Base-by-base conservation (phyloP, 1,284 basidiomycete genomes). In the Tilletia setariae region DNA sequence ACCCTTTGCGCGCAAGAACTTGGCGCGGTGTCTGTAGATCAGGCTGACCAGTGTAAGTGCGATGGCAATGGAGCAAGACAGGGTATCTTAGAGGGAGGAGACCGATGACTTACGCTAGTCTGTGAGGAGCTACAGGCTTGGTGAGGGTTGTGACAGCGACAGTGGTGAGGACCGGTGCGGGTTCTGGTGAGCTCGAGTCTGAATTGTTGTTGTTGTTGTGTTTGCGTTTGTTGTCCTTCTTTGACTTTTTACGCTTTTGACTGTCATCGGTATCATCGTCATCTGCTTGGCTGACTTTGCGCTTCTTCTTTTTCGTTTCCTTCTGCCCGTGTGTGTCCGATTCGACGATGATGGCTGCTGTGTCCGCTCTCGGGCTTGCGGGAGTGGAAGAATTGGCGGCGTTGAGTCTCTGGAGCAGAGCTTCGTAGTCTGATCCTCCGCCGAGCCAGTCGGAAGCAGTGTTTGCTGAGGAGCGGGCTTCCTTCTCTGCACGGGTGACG, bases 321-420 rank as follows among this genome's bases (percentile, higher is more conserved):
- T 2, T 59, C 43, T 64, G 28, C 28, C 42, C 23, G 32, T 63
- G 30, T 21, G 32, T 32, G n/a, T 66, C 25, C 51, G 16, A 23
- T 23, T 23, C 21, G 28, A 9, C 51, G 13, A 23, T 28, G 2
- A n/a, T 30, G 11, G 21, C 66, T n/a, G 63, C 66, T 19, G 43
- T 66, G 8, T 35, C 62, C n/a, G 53, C 65, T 11, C 30, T 56
- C 23, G 62, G 65, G 40, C 61, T 49, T 0, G 68, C 68, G 4
- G 73, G 51, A 11, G 68, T 71, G 13, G 72, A 59, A 44, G 73
- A 68, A 44, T 78, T 75, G n/a, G 75, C 78, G 53, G 74, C 73
- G 46, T 81, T 80, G 46, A 82, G 70, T 16, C 79, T 72, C n/a
- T 80, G 79, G n/a, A 82, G 80, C 32, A 82, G 63, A 49, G 71